Conservation (phyloP, 805 yeast genomes). For the Hanseniaspora vineae region DNA sequence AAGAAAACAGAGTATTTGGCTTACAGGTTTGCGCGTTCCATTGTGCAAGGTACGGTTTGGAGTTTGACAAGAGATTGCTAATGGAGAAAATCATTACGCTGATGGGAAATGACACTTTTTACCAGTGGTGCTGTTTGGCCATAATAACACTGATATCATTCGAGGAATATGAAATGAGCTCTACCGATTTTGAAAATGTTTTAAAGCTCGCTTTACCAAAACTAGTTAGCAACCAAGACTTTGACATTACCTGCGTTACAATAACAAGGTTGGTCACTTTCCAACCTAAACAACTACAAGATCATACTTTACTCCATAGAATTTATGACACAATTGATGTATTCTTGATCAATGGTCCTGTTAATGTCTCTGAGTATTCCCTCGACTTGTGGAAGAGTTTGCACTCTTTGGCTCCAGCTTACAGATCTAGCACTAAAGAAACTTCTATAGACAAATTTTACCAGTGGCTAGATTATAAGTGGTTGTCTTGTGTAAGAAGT, state of each 20-base stretch:
- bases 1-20: constrained; percentile 7
- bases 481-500: constrained; percentile 22
- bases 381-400: constrained; percentile 41
- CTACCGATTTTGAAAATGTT: constrained; percentile 11
- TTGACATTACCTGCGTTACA: constrained; percentile 16
- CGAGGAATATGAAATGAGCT: neutral
- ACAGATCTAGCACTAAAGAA: constrained; percentile 21
- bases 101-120: constrained; percentile 9
- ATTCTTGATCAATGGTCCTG: constrained; percentile 53
- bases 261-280: constrained; percentile 12
- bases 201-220: constrained; percentile 24
- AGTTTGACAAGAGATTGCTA: neutral
- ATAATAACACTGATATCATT: constrained; percentile 15
- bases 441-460: constrained; percentile 24
- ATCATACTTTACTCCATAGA: constrained; percentile 31
- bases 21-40: constrained; percentile 14
- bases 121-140: constrained; percentile 13
- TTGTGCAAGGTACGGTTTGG: constrained; percentile 4
- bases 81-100: constrained; percentile 8
- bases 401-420: constrained; percentile 24
- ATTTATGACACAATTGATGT: constrained; percentile 38
- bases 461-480: constrained; percentile 40
- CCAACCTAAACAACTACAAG: constrained; percentile 16
- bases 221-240: constrained; percentile 14
- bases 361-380: constrained; percentile 31